Conservation (phyloP, 768 basidiomycete species). For the Tulasnella sp. region DNA sequence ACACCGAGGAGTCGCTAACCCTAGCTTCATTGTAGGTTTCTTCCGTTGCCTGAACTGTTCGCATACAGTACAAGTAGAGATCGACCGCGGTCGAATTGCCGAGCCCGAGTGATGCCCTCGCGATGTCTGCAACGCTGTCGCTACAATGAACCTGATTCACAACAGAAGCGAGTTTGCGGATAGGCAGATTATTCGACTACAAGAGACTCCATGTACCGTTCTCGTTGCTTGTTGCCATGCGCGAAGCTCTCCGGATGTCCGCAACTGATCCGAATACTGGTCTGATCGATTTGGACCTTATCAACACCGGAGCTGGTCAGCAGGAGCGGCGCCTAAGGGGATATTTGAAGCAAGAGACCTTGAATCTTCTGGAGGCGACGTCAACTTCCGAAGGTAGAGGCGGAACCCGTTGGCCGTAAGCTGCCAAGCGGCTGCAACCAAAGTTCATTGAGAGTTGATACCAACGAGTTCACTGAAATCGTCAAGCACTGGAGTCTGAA, state of each 20-base stretch:
- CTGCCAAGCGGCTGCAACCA: conserved; percentile 71
- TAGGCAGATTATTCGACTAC: conserved; percentile 87
- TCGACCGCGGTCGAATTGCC: conserved; percentile 95
- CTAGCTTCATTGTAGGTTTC: conserved; percentile 59
- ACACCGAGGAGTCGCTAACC: not conserved
- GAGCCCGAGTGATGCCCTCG: conserved; percentile 89
- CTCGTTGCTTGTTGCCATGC: conserved; percentile 50
- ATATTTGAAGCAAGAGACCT: conserved; percentile 81
- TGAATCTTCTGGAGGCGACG: conserved; percentile 50
- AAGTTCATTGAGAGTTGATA: conserved; percentile 72
- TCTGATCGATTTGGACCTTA: conserved; percentile 92
- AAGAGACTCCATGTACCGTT: conserved; percentile 70
- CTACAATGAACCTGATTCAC: conserved; percentile 92
- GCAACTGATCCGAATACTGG: conserved; percentile 96
- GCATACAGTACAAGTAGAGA: conserved; percentile 95
- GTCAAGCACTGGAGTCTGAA: conserved; percentile 72
- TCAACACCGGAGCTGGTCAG: conserved; percentile 86
- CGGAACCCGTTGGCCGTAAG: conserved; percentile 67
- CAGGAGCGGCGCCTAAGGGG: conserved; percentile 78
- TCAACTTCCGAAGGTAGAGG: conserved; percentile 38
- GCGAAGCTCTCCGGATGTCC: conserved; percentile 87
- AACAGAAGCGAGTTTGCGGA: conserved; percentile 96
- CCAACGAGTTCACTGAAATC: conserved; percentile 73
- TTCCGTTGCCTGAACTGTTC: conserved; percentile 94
- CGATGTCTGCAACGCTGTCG: conserved; percentile 80